These are phyloP conservation scores for Aspergillus carbonarius DNA, from an alignment of 2,329 filamentous ascomycete species.

Conservation along the genomic window DNA sequence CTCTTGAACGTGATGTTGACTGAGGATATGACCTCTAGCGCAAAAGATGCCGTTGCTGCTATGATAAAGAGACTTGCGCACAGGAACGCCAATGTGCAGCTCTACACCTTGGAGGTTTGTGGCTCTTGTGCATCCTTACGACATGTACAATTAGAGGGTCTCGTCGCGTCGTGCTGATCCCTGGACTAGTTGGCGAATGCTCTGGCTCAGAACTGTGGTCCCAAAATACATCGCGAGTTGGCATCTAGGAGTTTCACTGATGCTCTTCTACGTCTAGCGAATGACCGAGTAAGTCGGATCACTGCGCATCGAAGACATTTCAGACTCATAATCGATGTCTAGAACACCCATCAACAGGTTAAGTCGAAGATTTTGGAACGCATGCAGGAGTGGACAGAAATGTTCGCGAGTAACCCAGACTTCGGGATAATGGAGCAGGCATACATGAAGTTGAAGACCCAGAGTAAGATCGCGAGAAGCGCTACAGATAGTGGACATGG, in stretches of 20 bases:
- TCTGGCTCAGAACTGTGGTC: constrained; percentile 86
- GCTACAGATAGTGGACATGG: not conserved
- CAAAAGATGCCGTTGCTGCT: constrained; percentile 82
- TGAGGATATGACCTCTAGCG: constrained; percentile 36
- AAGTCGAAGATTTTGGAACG: constrained; percentile 96
- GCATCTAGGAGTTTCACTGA: constrained; percentile 93
- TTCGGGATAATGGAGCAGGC: constrained; percentile 97
- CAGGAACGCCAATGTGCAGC: constrained; percentile 91
- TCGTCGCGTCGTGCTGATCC: not conserved
- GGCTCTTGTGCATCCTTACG: not conserved
- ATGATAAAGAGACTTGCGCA: constrained; percentile 91
- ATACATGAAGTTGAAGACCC: constrained; percentile 78
- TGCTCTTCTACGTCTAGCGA: constrained; percentile 82
- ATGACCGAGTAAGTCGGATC: constrained; percentile 62
- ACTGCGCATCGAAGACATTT: not conserved
- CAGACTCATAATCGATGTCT: constrained; percentile 1
- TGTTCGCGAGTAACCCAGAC: constrained; percentile 86
- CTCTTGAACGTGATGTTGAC: not conserved
- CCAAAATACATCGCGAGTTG: constrained; percentile 82
- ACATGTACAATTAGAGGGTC: not conserved
- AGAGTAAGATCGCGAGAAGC: constrained; percentile 49
- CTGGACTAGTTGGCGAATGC: constrained; percentile 75
- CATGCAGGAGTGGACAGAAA: constrained; percentile 94
- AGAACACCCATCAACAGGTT: constrained; percentile 92
- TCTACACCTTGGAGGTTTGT: constrained; percentile 82